Conservation (phyloP, 2,329 filamentous ascomycete species). For the Apiospora saccharicola region DNA sequence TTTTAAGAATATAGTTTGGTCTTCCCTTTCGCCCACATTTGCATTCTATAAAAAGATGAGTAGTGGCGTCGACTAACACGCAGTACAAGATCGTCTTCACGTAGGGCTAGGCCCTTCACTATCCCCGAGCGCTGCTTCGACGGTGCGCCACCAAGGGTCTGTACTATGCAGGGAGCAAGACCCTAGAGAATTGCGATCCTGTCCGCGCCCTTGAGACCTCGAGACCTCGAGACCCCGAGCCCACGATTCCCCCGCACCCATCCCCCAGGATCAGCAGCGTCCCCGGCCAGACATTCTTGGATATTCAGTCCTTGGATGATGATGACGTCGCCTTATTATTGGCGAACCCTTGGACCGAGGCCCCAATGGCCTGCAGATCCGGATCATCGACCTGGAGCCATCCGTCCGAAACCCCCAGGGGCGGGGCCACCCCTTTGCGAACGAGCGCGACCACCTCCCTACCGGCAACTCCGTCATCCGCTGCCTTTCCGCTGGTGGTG, state of each 20-base stretch:
- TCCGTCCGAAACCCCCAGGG: not conserved
- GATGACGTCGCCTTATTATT: conserved; percentile 23
- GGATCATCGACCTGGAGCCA: conserved; percentile 28
- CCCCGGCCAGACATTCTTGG: not conserved
- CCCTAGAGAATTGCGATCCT: not conserved
- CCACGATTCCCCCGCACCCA: not conserved
- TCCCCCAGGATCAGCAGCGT: not conserved
- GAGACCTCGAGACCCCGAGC: not conserved
- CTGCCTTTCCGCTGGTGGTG: not conserved
- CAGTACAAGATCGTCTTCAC: too few species aligned
- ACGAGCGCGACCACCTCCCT: conserved; percentile 28
- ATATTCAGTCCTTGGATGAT: not conserved
- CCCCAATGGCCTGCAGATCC: conserved; percentile 30
- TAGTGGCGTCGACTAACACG: not conserved
- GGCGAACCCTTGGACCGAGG: conserved; percentile 31
- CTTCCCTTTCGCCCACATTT: not conserved
- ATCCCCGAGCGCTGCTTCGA: too few species aligned
- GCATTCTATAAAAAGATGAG: not conserved
- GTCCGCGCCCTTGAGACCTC: not conserved
- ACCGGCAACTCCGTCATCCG: not conserved
- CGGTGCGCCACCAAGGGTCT: too few species aligned
- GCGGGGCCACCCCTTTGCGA: conserved; percentile 30
- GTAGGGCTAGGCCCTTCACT: not conserved
- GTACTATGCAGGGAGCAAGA: not conserved
- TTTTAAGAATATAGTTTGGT: not conserved